A percentile compares a stretch with the other conserved stretches of the same genome.
Conservation (phyloP, 2,329 filamentous ascomycete genomes). For the Colletotrichum shisoi region DNA sequence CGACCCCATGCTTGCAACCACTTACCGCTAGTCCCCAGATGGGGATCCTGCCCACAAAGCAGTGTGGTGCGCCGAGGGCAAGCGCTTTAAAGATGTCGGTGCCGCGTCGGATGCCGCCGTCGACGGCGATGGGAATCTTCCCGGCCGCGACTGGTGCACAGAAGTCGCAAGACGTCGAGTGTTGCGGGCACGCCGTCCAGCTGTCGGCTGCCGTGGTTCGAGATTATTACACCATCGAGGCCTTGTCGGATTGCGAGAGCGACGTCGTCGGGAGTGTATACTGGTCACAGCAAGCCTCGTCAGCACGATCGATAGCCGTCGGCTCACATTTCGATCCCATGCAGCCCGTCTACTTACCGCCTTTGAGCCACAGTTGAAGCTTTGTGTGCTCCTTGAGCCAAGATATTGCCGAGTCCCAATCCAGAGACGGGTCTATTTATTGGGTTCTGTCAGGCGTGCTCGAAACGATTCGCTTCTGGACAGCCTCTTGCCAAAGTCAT, state of each 20-base stretch:
- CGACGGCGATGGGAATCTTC: conserved; percentile 62
- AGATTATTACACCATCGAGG: conserved; percentile 72
- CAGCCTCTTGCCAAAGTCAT: conserved; percentile 6
- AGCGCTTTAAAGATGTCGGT: conserved; percentile 65
- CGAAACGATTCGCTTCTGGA: accelerated
- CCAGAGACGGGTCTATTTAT: conserved; percentile 18
- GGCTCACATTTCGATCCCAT: conserved; percentile 46
- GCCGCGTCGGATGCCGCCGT: conserved; percentile 62
- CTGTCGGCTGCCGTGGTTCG: conserved; percentile 72
- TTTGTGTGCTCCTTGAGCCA: conserved; percentile 58
- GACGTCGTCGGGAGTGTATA: conserved; percentile 53
- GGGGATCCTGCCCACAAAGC: conserved; percentile 26
- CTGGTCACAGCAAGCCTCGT: background rate
- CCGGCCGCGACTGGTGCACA: conserved; percentile 40
- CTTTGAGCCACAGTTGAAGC: conserved; percentile 55
- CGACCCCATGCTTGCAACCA: background rate
- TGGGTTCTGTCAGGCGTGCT: background rate
- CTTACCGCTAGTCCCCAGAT: conserved; percentile 27
- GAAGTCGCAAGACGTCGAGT: conserved; percentile 61
- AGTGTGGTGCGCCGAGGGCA: conserved; percentile 54
- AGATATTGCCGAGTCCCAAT: conserved; percentile 59
- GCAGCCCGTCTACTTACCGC: conserved; percentile 38
- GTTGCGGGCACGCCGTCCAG: conserved; percentile 52
- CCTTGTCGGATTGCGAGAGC: conserved; percentile 54
- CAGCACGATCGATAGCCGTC: background rate